Evolutionary conservation across 495 filamentous ascomycete genomes (phyloP), one percentile per base, ranked within the genome.

Genomic region (Daldinia caldariorum): DNA sequence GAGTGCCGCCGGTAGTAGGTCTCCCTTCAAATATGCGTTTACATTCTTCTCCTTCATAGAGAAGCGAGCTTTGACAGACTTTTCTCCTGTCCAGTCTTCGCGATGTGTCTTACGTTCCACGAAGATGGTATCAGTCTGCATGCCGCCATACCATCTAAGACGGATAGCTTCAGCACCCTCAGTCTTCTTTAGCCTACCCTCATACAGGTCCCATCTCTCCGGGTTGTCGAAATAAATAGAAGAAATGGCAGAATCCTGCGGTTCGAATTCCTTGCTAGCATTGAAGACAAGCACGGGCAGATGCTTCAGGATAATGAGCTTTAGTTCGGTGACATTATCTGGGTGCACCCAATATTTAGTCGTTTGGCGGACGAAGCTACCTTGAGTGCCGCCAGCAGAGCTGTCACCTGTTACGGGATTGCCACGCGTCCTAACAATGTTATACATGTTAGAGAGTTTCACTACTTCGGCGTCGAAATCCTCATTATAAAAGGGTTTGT

Each of bases 271-370:
- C 78, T 99, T 99, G 82, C 88, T 95, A 3, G 96, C 84, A 78
- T 98, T 98, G 85, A 98, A 99, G 2, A 99, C 95, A 7, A 99
- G 83, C 0, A 99, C 95, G 6, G 95, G 95, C 61, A 99, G 85
- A 83, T 99, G 95, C 87, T 99, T 97, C 34, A 99, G 84, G 69
- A 99, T 92, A 68, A 99, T 93, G 75, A 99, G 85, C 79, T 99
- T 99, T 63, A 99, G 79, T 78, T 99, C 95, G 4, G 95, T 98
- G 76, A 99, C 95, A 75, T 99, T 98, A 78, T 99, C 96, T 7
- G 92, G 92, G 73, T 99, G 95, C 55, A 99, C 94, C 95, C 95
- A 99, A 84, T 98, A 99, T 76, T 99, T 99, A 2, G 95, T 99
- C 0, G 95, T 99, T 76, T 99, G 92, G 16, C 95, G 89, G 61